Evolutionary conservation across 306 rosid species (phyloP).

Genomic region (Ormosia semicastrata): DNA sequence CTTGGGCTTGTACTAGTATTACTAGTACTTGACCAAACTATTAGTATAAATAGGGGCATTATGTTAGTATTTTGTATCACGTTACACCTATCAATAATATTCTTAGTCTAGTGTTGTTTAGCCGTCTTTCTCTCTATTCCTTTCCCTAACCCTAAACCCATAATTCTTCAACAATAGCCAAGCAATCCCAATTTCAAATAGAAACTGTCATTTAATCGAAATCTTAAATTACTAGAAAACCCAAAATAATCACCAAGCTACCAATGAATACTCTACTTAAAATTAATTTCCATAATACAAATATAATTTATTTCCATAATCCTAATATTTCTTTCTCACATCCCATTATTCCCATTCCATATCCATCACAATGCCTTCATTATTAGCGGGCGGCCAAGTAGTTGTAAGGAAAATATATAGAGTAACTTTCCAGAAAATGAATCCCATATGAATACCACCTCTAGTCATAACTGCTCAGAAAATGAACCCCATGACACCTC

Average conservation of each 20-base stretch:
- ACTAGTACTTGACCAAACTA: no score
- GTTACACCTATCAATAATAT: no score
- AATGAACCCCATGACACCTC: neutral
- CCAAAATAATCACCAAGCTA: neutral
- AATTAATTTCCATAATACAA: neutral
- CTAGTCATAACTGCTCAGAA: neutral
- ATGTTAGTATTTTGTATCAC: no score
- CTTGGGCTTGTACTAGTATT: no score
- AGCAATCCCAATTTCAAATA: neutral
- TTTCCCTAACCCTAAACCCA: no score
- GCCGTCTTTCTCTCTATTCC: no score
- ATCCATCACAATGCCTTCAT: neutral
- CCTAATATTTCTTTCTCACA: neutral
- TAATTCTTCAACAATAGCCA: neutral
- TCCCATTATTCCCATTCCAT: neutral
- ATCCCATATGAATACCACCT: neutral
- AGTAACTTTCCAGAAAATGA: conserved; percentile 1
- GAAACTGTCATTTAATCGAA: neutral
- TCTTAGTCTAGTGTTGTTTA: no score
- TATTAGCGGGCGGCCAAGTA: neutral
- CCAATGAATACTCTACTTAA: neutral
- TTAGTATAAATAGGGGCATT: no score
- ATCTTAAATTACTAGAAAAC: neutral
- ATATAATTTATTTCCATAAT: neutral
- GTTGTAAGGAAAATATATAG: neutral